Base-by-base conservation (phyloP, 1,284 basidiomycete species). In the Tylopilus microsporus region DNA sequence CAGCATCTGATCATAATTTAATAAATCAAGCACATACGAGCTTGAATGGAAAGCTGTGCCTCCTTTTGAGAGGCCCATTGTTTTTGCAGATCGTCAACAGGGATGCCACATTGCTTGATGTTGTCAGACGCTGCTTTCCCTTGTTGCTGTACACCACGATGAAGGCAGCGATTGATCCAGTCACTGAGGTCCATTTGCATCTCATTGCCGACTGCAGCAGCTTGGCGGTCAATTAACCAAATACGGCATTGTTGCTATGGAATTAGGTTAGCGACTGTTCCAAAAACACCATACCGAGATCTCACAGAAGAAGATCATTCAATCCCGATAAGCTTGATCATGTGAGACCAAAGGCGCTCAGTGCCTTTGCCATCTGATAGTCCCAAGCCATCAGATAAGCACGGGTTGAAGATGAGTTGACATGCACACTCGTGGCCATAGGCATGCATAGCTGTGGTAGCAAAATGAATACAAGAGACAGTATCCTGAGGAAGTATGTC, bases 141-240 rank as follows among this genome's bases (percentile, higher is more conserved):
- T 43, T 70, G 65, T 0, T 25, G 49, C 10, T 51, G 39, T 3
- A 70, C 49, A 0, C 65, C 63, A 3, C 57, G 41, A 0, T 13
- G 16, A 30, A 67, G 60, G 9, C 57, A 47, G 18, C 49, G 63
- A 2, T 57, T 61, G 1, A 73, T 63, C 72, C 74, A 76, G 5
- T 65, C 56, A 0, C 73, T 70, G 0, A 75, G 64, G 19, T 70
- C 66, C 9, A 62, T 55, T 2, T 56, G 21, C 37, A 69, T 62
- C 9, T 66, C 57, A 6, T 16, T 15, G 0, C 60, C 65, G 34
- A 76, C 63, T 9, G 62, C 58, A 0, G 52, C 41, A 0, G 65
- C 62, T 37, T 73, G 68, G 11, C 64, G 55, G 46, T 75, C 69
- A 30, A 74, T 62, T 1, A 73, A 51, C 69, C 69, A 74, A 3